Conservation (phyloP, 2,329 filamentous ascomycete genomes). For the Aspergillus tubingensis region DNA sequence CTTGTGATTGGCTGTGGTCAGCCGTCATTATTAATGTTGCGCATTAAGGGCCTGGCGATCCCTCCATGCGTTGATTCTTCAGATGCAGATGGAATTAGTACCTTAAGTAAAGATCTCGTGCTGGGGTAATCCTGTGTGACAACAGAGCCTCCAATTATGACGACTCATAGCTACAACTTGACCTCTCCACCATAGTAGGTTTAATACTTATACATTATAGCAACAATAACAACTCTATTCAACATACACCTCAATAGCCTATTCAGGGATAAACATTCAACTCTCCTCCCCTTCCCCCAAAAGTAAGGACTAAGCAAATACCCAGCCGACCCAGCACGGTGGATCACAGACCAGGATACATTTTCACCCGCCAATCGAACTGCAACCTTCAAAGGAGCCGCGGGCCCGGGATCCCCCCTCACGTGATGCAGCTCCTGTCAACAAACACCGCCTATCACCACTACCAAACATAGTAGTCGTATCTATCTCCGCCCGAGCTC, state of each 20-base stretch:
- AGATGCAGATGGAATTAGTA: background rate
- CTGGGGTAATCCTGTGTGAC: background rate
- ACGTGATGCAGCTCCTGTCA: constrained; percentile 11
- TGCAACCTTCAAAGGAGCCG: background rate
- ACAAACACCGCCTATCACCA: constrained; percentile 7
- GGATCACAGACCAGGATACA: background rate
- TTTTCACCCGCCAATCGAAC: background rate
- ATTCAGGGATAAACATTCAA: background rate
- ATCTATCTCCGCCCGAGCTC: background rate
- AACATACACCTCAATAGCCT: background rate
- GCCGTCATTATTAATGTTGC: background rate
- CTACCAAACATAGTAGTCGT: background rate
- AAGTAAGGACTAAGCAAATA: background rate
- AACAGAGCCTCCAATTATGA: background rate
- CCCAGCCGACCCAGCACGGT: background rate
- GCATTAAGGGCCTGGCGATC: background rate
- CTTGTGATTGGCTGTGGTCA: background rate
- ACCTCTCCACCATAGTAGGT: too few species aligned
- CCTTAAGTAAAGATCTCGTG: background rate
- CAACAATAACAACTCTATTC: background rate
- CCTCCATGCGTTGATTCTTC: background rate
- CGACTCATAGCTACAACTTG: too few species aligned
- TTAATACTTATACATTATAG: too few species aligned
- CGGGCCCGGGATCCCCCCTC: background rate
- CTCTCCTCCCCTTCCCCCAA: background rate